These are phyloP conservation scores for Sporothrix inflata DNA, from an alignment of 2,329 filamentous ascomycete genomes.

Conservation along the genomic window DNA sequence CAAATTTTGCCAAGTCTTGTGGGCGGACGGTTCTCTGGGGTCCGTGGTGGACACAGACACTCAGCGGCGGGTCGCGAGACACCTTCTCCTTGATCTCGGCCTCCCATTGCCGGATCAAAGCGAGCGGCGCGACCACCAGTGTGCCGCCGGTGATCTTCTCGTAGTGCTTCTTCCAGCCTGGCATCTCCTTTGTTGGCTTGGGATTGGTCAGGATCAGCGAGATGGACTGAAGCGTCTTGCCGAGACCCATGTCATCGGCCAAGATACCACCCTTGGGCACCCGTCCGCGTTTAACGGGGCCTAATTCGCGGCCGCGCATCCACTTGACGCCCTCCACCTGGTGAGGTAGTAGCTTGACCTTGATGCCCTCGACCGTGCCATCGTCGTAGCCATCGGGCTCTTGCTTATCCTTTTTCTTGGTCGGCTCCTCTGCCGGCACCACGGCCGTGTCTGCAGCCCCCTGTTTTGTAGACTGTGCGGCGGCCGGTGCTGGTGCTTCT, in stretches of 20 bases:
- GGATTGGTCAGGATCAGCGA: constrained; percentile 83
- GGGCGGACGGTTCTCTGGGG: constrained; percentile 78
- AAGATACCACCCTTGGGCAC: constrained; percentile 92
- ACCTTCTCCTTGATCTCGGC: constrained; percentile 86
- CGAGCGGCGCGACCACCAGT: constrained; percentile 88
- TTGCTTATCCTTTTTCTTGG: constrained; percentile 66
- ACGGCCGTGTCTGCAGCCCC: not conserved
- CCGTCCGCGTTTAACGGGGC: constrained; percentile 76
- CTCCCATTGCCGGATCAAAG: constrained; percentile 97
- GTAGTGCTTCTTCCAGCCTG: constrained; percentile 69
- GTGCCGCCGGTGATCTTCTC: constrained; percentile 75
- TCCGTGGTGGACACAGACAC: constrained; percentile 89
- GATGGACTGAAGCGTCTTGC: constrained; percentile 94
- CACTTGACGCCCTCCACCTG: constrained; percentile 92
- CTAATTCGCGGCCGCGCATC: constrained; percentile 93
- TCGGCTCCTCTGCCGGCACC: constrained; percentile 28
- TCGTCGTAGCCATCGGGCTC: constrained; percentile 48
- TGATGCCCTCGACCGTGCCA: constrained; percentile 72
- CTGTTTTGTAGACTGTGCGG: not conserved
- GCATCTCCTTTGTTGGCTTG: constrained; percentile 62
- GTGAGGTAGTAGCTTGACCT: constrained; percentile 86
- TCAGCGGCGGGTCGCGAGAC: constrained; percentile 64
- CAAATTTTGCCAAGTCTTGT: constrained; percentile 78
- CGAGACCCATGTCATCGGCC: constrained; percentile 95
- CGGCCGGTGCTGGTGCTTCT: constrained; percentile 33